Conservation (phyloP, 192 early-diverging fungal species). For the Kickxella alabastrina region DNA sequence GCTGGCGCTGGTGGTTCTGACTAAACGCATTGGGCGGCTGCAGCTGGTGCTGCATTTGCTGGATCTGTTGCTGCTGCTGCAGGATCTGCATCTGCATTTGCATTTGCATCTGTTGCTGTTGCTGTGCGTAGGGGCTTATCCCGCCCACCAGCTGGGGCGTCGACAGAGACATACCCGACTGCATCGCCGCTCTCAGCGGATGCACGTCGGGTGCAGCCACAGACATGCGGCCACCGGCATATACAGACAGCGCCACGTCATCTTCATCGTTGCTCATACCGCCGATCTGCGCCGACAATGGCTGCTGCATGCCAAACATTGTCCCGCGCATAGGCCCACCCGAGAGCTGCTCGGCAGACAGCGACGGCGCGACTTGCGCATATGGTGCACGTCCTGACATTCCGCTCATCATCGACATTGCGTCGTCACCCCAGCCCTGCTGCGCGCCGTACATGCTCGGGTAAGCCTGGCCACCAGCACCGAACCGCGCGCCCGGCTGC, state of each 20-base stretch:
- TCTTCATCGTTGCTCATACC: slow-evolving; percentile 30
- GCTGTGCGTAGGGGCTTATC: slow-evolving; percentile 23
- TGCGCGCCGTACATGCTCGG: slow-evolving; percentile 45
- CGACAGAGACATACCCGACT: slow-evolving; percentile 50
- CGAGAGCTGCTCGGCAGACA: slow-evolving; percentile 41
- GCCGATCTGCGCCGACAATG: slow-evolving; percentile 2
- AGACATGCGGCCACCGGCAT: slow-evolving; percentile 31
- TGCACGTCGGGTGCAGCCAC: slow-evolving; percentile 44
- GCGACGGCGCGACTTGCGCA: slow-evolving; percentile 39
- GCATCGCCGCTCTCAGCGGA: slow-evolving; percentile 51
- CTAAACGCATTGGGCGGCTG: slow-evolving; percentile 8
- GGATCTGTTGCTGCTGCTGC: slow-evolving; percentile 26
- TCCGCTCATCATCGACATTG: slow-evolving; percentile 52
- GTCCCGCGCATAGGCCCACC: slow-evolving; percentile 29
- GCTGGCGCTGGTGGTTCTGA: slow-evolving; percentile 37
- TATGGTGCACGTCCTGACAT: slow-evolving; percentile 45
- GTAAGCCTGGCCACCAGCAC: slow-evolving; percentile 19
- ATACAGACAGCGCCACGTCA: slow-evolving; percentile 44
- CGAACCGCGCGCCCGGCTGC: slow-evolving; percentile 23
- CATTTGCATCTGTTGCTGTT: slow-evolving; percentile 15
- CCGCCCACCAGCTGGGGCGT: slow-evolving; percentile 40
- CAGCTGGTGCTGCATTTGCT: slow-evolving; percentile 21
- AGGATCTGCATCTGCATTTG: slow-evolving; percentile 25
- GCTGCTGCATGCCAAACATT: slow-evolving; percentile 26
- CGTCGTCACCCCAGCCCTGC: slow-evolving; percentile 44